phyloP scores from a whole-genome alignment of 768 basidiomycete genomes.

The Cyclocybe aegerita region DNA sequence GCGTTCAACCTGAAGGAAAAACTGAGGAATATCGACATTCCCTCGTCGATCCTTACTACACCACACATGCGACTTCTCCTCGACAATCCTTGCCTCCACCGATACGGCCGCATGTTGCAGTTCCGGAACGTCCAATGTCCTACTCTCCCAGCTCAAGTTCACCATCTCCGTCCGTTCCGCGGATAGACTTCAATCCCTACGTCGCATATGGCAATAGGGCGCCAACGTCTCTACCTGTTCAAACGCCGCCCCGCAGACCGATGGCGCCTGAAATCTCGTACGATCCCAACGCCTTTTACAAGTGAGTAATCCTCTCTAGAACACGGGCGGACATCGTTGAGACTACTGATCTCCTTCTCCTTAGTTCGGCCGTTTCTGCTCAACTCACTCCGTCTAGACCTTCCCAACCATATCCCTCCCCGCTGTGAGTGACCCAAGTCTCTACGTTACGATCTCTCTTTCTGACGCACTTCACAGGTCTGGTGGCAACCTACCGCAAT shows the following conservation, averaged over 20 bases:
- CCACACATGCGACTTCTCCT: conserved; percentile 1
- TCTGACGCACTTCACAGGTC: too few relatives aligned
- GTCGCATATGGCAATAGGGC: conserved; percentile 39
- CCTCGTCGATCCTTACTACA: conserved; percentile 3
- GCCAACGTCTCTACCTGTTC: conserved; percentile 1
- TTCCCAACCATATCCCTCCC: conserved; percentile 1
- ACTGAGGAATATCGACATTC: neutral
- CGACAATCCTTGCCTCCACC: conserved; percentile 10
- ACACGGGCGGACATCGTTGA: neutral
- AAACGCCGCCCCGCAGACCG: neutral
- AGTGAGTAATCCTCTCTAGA: conserved; percentile 32
- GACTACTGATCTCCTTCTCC: neutral
- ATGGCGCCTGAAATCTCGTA: conserved; percentile 6
- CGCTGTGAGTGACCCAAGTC: neutral
- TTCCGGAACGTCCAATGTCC: conserved; percentile 4
- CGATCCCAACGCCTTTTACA: conserved; percentile 51
- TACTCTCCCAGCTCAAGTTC: neutral
- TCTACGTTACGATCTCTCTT: too few relatives aligned
- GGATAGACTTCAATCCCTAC: conserved; percentile 42
- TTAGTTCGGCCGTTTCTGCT: conserved; percentile 55
- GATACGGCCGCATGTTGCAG: conserved; percentile 2
- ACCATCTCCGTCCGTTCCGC: conserved; percentile 10
- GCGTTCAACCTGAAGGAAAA: neutral
- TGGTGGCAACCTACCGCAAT: too few relatives aligned
- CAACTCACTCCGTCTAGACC: conserved; percentile 28